Conservation (phyloP, 345 rosid genomes). For the Arabis hirsuta region DNA sequence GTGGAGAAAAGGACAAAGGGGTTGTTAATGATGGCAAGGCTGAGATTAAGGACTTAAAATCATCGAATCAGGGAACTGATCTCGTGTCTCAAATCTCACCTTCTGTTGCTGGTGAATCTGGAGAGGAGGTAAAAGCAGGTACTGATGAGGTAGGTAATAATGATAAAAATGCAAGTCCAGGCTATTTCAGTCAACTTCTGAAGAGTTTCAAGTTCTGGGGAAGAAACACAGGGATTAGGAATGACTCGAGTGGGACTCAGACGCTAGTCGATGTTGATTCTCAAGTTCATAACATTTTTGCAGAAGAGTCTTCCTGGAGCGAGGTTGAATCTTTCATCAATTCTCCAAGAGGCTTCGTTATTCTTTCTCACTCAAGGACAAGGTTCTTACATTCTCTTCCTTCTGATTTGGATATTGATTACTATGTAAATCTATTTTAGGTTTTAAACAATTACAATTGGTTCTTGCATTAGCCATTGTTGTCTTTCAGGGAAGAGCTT, state of each 20-base stretch:
- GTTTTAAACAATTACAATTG: not conserved
- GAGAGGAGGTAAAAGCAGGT: slow-evolving; percentile 37
- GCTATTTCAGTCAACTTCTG: slow-evolving; percentile 47
- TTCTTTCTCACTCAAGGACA: slow-evolving; percentile 61
- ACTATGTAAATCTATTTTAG: not conserved
- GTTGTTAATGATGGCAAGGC: slow-evolving; percentile 22
- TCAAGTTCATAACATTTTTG: slow-evolving; percentile 46
- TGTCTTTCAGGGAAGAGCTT: not conserved
- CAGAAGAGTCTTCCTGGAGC: slow-evolving; percentile 58
- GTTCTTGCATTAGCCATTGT: slow-evolving; percentile 15
- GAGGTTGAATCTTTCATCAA: slow-evolving; percentile 63
- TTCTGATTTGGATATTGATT: slow-evolving; percentile 10
- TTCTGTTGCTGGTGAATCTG: slow-evolving; percentile 41
- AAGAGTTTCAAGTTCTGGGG: slow-evolving; percentile 56
- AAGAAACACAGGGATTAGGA: slow-evolving; percentile 30
- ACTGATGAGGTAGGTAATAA: slow-evolving; percentile 33
- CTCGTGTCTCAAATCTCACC: slow-evolving; percentile 15
- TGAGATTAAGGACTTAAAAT: slow-evolving; percentile 38
- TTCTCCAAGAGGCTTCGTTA: slow-evolving; percentile 56
- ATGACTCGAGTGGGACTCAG: slow-evolving; percentile 43
- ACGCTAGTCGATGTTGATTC: slow-evolving; percentile 35
- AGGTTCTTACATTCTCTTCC: slow-evolving; percentile 52
- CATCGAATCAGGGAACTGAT: slow-evolving; percentile 34
- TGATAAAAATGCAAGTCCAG: slow-evolving; percentile 41
- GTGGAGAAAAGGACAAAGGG: slow-evolving; percentile 32